Conservation (phyloP, 228 moss, liverwort and hornwort species). For the Sphagnum magellanicum region DNA sequence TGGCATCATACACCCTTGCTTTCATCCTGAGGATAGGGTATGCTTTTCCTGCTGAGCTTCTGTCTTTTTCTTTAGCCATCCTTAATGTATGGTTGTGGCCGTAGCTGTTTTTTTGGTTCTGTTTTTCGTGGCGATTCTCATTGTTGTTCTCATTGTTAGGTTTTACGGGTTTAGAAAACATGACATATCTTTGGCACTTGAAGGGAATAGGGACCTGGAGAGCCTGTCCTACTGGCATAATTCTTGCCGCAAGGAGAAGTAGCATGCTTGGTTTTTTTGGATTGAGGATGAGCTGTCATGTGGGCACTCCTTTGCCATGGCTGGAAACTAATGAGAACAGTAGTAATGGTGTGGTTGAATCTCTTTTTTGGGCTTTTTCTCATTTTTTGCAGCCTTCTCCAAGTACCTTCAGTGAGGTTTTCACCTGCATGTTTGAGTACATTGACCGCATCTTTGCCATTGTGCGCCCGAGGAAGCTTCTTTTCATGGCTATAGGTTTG, state of each 20-base stretch:
- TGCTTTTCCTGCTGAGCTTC: conserved; percentile 3
- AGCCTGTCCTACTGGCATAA: too few species aligned
- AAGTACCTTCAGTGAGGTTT: conserved; percentile 85
- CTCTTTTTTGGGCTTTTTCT: background rate
- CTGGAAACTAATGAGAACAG: too few species aligned
- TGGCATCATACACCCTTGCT: conserved; percentile 97
- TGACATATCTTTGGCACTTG: too few species aligned
- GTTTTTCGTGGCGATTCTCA: too few species aligned
- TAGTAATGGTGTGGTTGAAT: too few species aligned
- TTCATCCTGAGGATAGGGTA: conserved; percentile 99
- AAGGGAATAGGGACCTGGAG: too few species aligned
- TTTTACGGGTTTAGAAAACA: too few species aligned
- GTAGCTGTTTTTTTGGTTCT: background rate
- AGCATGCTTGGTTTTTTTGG: background rate
- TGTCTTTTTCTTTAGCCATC: background rate
- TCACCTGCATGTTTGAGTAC: conserved; percentile 87
- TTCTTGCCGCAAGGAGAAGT: background rate
- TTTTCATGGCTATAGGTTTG: conserved; percentile 89
- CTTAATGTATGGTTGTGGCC: background rate
- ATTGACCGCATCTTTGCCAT: conserved; percentile 96
- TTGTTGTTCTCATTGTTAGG: too few species aligned
- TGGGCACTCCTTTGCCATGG: background rate
- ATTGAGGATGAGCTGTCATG: background rate
- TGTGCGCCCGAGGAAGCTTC: conserved; percentile 83
- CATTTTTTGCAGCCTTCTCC: conserved; percentile 70